Percentiles rank a stretch among this genome's conserved stretches.
phyloP scores from a whole-genome alignment of 2,329 filamentous ascomycete genomes.

The Fusarium sp. region DNA sequence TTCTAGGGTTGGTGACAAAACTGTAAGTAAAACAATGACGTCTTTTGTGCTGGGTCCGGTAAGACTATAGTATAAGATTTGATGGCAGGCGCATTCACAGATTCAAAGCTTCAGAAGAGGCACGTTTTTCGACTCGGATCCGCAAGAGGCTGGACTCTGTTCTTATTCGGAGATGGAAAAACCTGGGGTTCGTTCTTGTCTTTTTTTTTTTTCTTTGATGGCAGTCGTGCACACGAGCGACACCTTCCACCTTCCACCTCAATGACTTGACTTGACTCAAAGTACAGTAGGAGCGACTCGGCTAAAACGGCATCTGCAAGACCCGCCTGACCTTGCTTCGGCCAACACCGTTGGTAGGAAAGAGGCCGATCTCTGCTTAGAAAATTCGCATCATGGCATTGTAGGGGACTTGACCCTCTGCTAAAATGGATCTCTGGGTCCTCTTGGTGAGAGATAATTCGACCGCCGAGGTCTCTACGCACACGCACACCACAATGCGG shows the following conservation, averaged over 20 bases:
- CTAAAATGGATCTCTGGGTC: constrained; percentile 3
- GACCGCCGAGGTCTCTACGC: neutral
- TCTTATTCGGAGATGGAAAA: constrained; percentile 23
- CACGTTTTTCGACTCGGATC: constrained; percentile 17
- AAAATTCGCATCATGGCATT: constrained; percentile 31
- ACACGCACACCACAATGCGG: constrained; percentile 20
- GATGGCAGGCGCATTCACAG: neutral
- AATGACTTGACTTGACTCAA: neutral
- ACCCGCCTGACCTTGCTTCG: constrained; percentile 34
- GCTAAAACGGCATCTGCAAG: constrained; percentile 42
- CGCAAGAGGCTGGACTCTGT: constrained; percentile 14
- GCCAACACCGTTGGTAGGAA: constrained; percentile 28
- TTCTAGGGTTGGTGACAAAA: constrained; percentile 6
- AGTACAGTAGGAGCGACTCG: constrained; percentile 15
- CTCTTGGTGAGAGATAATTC: constrained; percentile 4
- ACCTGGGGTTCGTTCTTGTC: constrained; percentile 15
- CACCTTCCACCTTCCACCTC: neutral
- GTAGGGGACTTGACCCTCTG: constrained; percentile 20
- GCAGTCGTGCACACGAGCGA: constrained; percentile 28
- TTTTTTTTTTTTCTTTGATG: neutral
- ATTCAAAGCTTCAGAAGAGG: constrained; percentile 11
- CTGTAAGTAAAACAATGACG: constrained; percentile 12
- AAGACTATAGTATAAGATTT: neutral
- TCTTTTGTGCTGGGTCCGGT: constrained; percentile 6
- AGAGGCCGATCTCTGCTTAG: constrained; percentile 26